These are phyloP conservation scores for Takakia lepidozioides DNA, from an alignment of 225 moss, liverwort and hornwort genomes.

Conservation along the genomic window DNA sequence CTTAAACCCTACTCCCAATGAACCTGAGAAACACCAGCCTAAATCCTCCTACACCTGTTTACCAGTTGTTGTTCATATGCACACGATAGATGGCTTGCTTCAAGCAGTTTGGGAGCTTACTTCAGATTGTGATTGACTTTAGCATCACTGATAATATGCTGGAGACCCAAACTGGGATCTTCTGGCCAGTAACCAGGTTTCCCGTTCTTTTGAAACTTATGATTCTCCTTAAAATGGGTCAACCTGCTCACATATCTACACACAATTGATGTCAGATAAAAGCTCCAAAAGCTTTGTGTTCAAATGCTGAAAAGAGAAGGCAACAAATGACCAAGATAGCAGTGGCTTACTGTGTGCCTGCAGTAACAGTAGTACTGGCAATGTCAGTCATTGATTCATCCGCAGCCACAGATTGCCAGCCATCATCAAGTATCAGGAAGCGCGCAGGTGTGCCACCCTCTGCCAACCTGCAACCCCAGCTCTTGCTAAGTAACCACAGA, in stretches of 20 bases:
- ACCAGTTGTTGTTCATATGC: no score
- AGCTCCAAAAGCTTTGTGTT: no score
- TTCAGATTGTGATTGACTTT: conserved; percentile 68
- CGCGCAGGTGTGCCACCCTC: conserved; percentile 88
- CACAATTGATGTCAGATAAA: not conserved
- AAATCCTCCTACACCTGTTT: no score
- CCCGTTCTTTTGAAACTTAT: conserved; percentile 77
- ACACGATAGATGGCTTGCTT: no score
- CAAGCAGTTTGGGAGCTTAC: conserved; percentile 30
- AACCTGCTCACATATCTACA: conserved; percentile 85
- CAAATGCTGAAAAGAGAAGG: no score
- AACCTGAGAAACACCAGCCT: no score
- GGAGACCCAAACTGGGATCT: conserved; percentile 61
- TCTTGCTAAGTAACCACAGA: not conserved
- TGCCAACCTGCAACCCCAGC: conserved; percentile 44
- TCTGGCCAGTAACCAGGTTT: conserved; percentile 39
- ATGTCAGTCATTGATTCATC: conserved; percentile 24
- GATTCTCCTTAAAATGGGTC: conserved; percentile 74
- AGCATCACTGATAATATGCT: conserved; percentile 49
- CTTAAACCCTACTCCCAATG: no score
- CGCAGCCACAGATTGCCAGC: conserved; percentile 82
- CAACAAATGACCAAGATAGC: no score
- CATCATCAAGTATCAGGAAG: conserved; percentile 93
- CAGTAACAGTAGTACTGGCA: conserved; percentile 28
- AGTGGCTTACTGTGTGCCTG: conserved; percentile 90